Percentiles rank a stretch among this genome's conserved stretches.
These are phyloP conservation scores for Dictyophora rubrovolvata DNA, from an alignment of 768 basidiomycete species.

Conservation along the genomic window DNA sequence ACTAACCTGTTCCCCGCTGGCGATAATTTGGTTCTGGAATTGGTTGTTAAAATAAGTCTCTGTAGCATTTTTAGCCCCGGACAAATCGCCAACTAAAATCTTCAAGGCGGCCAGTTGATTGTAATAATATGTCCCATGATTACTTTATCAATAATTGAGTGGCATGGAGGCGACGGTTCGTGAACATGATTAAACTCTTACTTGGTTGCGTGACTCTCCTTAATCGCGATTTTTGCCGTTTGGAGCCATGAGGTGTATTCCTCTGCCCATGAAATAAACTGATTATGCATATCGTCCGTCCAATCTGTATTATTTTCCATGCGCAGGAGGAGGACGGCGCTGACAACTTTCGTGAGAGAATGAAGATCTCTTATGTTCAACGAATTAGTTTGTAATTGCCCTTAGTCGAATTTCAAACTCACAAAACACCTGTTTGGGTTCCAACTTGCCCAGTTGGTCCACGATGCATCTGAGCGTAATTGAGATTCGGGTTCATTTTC, in stretches of 20 bases:
- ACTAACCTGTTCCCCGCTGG: conserved; percentile 35
- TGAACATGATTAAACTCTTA: conserved; percentile 19
- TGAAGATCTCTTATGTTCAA: conserved; percentile 38
- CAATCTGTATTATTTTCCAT: conserved; percentile 38
- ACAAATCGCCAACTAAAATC: conserved; percentile 39
- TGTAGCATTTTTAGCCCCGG: conserved; percentile 37
- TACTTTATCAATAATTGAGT: conserved; percentile 28
- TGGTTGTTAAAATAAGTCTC: conserved; percentile 40
- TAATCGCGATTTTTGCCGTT: conserved; percentile 33
- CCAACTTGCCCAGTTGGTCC: conserved; percentile 32
- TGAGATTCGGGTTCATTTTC: conserved; percentile 43
- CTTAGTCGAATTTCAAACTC: neutral
- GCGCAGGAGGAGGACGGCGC: conserved; percentile 34
- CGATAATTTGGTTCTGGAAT: conserved; percentile 43
- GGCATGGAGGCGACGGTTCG: neutral
- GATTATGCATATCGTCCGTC: conserved; percentile 40
- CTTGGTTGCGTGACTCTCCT: conserved; percentile 37
- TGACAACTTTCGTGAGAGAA: conserved; percentile 42
- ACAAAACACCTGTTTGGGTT: conserved; percentile 41
- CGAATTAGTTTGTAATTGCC: neutral
- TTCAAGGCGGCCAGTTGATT: conserved; percentile 51
- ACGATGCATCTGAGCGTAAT: conserved; percentile 45
- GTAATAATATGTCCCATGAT: conserved; percentile 57
- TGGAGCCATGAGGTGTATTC: conserved; percentile 41
- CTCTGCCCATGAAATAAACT: conserved; percentile 35